Evolutionary conservation across 495 filamentous ascomycete genomes (phyloP).

Genomic region (Amorphotheca resinae): DNA sequence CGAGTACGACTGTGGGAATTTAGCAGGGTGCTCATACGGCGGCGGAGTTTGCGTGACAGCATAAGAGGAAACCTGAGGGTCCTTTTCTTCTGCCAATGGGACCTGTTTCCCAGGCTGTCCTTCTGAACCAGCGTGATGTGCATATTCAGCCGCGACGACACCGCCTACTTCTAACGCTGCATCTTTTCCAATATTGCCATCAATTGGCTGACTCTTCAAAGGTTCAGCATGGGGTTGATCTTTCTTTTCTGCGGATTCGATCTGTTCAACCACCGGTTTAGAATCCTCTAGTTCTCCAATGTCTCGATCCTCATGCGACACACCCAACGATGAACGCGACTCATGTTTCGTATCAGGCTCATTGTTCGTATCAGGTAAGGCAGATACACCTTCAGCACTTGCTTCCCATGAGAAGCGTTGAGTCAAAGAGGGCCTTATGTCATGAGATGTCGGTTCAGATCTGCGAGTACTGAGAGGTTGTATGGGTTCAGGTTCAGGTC

Average conservation of each 20-base stretch:
- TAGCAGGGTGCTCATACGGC: constrained; percentile 27
- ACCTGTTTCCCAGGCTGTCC: not conserved
- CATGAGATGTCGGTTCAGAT: not conserved
- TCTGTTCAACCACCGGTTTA: too few species aligned
- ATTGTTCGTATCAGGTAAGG: not conserved
- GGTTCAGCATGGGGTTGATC: not conserved
- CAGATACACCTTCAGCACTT: constrained; percentile 21
- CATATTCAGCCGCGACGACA: not conserved
- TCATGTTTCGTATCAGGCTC: not conserved
- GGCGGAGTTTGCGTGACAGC: constrained; percentile 23
- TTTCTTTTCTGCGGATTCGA: not conserved
- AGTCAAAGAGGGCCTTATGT: not conserved
- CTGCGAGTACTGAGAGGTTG: constrained; percentile 5
- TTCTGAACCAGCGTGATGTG: not conserved
- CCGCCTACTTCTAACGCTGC: constrained; percentile 6
- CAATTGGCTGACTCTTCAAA: not conserved
- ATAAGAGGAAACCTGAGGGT: constrained; percentile 22
- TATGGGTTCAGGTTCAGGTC: not conserved
- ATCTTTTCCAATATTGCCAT: constrained; percentile 6
- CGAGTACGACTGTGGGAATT: constrained; percentile 13
- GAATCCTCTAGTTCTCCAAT: too few species aligned
- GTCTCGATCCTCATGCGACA: not conserved
- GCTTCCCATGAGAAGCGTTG: constrained; percentile 43
- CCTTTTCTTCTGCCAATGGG: constrained; percentile 34
- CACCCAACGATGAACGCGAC: not conserved